These are phyloP conservation scores for Albatrellus sp. DNA, from an alignment of 1,284 basidiomycete genomes.

Conservation along the genomic window DNA sequence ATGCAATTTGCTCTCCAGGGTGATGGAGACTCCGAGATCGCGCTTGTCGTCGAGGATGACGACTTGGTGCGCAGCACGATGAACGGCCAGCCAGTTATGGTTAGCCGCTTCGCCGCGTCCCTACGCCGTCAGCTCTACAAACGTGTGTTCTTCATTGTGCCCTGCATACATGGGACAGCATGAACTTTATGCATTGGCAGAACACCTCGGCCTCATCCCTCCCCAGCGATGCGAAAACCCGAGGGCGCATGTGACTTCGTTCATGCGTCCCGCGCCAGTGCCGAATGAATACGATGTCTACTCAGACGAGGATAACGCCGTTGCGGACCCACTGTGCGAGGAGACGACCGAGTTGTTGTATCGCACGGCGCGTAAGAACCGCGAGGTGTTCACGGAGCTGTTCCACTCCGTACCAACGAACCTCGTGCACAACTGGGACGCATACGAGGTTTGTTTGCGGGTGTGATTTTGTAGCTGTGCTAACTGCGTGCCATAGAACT, in stretches of 20 bases:
- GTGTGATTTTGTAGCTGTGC: not conserved
- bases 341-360: slow-evolving; percentile 53
- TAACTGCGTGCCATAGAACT: slow-evolving; percentile 30
- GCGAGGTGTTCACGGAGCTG: slow-evolving; percentile 72
- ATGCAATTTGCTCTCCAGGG: slow-evolving; percentile 33
- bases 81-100: slow-evolving; percentile 65
- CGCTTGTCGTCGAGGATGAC: slow-evolving; percentile 78
- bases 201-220: slow-evolving; percentile 76
- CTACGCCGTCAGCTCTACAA: slow-evolving; percentile 68
- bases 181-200: too few species aligned
- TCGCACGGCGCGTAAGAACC: slow-evolving; percentile 65
- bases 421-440: slow-evolving; percentile 62
- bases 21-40: slow-evolving; percentile 89
- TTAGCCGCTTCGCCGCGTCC: slow-evolving; percentile 63
- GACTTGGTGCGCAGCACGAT: slow-evolving; percentile 70
- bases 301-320: slow-evolving; percentile 45
- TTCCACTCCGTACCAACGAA: slow-evolving; percentile 79
- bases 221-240: slow-evolving; percentile 37
- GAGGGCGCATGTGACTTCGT: slow-evolving; percentile 34
- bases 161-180: not conserved
- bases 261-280: slow-evolving; percentile 71
- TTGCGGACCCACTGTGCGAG: slow-evolving; percentile 72
- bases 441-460: slow-evolving; percentile 54
- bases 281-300: slow-evolving; percentile 58
- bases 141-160: slow-evolving; percentile 27